Conservation (phyloP, 225 moss, liverwort and hornwort genomes). For the Rhytidiadelphus loreus region DNA sequence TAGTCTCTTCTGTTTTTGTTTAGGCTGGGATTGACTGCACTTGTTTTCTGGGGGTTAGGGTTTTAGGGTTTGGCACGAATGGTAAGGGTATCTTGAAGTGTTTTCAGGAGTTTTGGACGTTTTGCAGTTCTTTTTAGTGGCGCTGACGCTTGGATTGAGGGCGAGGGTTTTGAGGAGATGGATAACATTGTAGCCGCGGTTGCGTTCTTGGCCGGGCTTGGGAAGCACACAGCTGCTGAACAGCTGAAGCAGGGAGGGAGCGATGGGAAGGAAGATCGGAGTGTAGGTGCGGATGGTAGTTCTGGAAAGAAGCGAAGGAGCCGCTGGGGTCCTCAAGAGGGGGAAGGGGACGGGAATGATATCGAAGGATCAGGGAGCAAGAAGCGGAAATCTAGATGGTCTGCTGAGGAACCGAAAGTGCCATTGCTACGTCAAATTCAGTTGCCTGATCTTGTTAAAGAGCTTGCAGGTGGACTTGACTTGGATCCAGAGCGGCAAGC, state of each 20-base stretch:
- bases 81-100: background rate
- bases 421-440: conserved; percentile 86
- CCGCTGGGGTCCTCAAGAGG: conserved; percentile 86
- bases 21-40: background rate
- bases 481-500: conserved; percentile 89
- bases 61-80: background rate
- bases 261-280: conserved; percentile 34
- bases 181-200: conserved; percentile 20
- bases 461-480: conserved; percentile 82
- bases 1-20: background rate
- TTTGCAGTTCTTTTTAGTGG: background rate
- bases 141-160: background rate
- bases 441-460: conserved; percentile 84
- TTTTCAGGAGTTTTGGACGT: background rate
- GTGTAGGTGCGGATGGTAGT: conserved; percentile 44
- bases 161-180: conserved; percentile 7
- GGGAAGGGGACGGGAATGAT: conserved; percentile 67
- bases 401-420: conserved; percentile 66
- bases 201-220: conserved; percentile 40
- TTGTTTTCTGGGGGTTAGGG: background rate
- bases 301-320: conserved; percentile 84
- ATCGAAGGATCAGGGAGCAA: conserved; percentile 63
- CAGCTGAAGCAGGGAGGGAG: conserved; percentile 20
- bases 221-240: conserved; percentile 33
- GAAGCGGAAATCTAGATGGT: conserved; percentile 96